Conservation (phyloP, 768 basidiomycete genomes). For the Cystofilobasidium bisporidii region DNA sequence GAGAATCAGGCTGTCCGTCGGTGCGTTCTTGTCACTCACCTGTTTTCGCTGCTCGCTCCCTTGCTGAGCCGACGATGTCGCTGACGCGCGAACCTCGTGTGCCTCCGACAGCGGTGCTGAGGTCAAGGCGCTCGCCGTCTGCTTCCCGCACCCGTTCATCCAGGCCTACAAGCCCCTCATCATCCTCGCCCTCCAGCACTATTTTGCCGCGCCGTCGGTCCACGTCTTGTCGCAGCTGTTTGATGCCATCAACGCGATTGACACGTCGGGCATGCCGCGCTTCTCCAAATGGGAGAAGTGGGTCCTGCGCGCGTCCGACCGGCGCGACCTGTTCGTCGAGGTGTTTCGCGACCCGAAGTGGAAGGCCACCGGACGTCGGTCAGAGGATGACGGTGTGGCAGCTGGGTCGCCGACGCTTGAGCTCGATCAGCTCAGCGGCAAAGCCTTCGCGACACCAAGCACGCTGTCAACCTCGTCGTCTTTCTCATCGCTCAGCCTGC, state of each 20-base stretch:
- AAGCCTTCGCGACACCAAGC: neutral
- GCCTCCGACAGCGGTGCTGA: constrained; percentile 62
- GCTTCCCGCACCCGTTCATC: constrained; percentile 84
- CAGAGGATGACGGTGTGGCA: neutral
- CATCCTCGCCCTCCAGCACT: constrained; percentile 81
- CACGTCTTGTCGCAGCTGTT: constrained; percentile 82
- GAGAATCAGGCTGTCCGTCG: constrained; percentile 72
- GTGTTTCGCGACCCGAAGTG: constrained; percentile 48
- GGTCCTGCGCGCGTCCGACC: constrained; percentile 78
- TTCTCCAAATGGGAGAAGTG: constrained; percentile 75
- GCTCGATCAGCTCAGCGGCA: neutral
- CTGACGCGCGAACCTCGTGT: neutral
- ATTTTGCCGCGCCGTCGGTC: constrained; percentile 78
- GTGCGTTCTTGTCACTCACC: constrained; percentile 46
- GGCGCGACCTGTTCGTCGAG: constrained; percentile 84
- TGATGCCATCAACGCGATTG: constrained; percentile 86
- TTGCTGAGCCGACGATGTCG: too few species aligned
- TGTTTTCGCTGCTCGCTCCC: neutral
- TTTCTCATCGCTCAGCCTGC: neutral
- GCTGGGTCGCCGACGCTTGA: neutral
- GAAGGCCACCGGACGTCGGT: neutral
- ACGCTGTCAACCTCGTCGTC: constrained; percentile 3
- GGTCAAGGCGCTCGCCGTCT: constrained; percentile 89
- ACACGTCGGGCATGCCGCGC: constrained; percentile 64
- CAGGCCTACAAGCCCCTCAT: constrained; percentile 71